Base-by-base conservation (phyloP, 257 asterid species). In the Rehmannia glutinosa region DNA sequence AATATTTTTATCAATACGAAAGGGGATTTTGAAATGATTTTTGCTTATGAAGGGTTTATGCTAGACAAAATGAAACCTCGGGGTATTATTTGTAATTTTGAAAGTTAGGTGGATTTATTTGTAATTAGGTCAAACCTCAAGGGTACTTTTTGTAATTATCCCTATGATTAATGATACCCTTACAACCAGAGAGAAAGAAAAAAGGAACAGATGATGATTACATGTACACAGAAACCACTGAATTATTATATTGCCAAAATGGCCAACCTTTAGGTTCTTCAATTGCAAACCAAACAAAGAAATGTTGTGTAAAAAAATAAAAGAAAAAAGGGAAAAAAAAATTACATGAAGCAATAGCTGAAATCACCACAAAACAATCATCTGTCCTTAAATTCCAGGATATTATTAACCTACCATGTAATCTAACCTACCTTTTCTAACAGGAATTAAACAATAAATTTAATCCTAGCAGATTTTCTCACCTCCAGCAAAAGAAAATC, bases 391-490 rank as follows among this genome's bases (percentile, higher is more conserved):
- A 8, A 42, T 11, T n/a, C n/a, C 20, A n/a, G n/a, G n/a, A n/a
- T n/a, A n/a, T n/a, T n/a, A n/a, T n/a, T n/a, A n/a, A n/a, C n/a
- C n/a, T n/a, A n/a, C n/a, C n/a, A n/a, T n/a, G n/a, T n/a, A n/a
- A n/a, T n/a, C 64, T 47, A 68, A 10, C 16, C 72, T 52, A 45
- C 16, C 45, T 49, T 73, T 35, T 30, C 36, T 7, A 38, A 15
- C 66, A 7, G 8, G 60, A 54, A 30, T 20, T 42, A 51, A 62
- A 61, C 64, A 49, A 57, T 66, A 66, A 72, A 46, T 67, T 74
- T 32, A 74, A 75, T 43, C 76, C 27, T 58, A 66, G 68, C 59
- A 72, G 64, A 52, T 72, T 73, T 73, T 75, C 77, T 66, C 41
- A 11, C 20, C 66, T 42, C 24, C 20, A 19, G 49, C 39, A 6